These are phyloP conservation scores for Ophioceras dolichostomum DNA, from an alignment of 2,329 filamentous ascomycete species.

Conservation along the genomic window DNA sequence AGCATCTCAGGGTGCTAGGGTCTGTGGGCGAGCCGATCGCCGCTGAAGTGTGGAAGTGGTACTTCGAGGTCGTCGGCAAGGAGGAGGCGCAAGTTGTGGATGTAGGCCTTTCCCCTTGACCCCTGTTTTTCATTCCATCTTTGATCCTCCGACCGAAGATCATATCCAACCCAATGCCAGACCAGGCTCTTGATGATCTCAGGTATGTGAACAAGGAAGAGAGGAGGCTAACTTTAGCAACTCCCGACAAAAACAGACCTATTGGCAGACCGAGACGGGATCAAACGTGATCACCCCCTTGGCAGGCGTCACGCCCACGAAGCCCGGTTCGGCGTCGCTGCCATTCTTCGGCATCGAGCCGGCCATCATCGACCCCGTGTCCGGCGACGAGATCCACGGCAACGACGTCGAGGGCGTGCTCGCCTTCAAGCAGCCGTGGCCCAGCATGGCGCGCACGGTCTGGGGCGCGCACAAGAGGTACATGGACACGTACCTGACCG, in stretches of 20 bases:
- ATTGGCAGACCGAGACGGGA: constrained; percentile 99
- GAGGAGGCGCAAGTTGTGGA: constrained; percentile 89
- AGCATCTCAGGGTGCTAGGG: constrained; percentile 76
- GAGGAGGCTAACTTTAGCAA: constrained; percentile 5
- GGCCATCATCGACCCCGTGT: constrained; percentile 92
- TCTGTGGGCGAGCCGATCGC: constrained; percentile 97
- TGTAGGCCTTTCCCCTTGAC: too few species aligned
- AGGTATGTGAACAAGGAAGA: too few species aligned
- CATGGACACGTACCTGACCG: constrained; percentile 96
- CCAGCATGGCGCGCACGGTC: constrained; percentile 95
- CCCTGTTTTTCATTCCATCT: not conserved
- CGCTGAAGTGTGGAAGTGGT: constrained; percentile 99
- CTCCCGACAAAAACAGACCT: constrained; percentile 55
- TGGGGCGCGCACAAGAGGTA: constrained; percentile 97
- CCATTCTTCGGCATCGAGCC: constrained; percentile 99
- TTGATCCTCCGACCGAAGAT: too few species aligned
- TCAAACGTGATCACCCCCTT: constrained; percentile 92
- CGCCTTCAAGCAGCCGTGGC: constrained; percentile 96
- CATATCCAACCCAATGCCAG: too few species aligned
- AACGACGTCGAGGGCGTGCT: constrained; percentile 97
- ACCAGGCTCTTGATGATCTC: too few species aligned
- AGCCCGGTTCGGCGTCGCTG: constrained; percentile 88
- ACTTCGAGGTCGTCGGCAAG: constrained; percentile 89
- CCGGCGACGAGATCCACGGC: constrained; percentile 82
- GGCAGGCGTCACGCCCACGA: constrained; percentile 87